These are phyloP conservation scores for Fusarium equiseti DNA, from an alignment of 2,329 filamentous ascomycete genomes.

Conservation along the genomic window DNA sequence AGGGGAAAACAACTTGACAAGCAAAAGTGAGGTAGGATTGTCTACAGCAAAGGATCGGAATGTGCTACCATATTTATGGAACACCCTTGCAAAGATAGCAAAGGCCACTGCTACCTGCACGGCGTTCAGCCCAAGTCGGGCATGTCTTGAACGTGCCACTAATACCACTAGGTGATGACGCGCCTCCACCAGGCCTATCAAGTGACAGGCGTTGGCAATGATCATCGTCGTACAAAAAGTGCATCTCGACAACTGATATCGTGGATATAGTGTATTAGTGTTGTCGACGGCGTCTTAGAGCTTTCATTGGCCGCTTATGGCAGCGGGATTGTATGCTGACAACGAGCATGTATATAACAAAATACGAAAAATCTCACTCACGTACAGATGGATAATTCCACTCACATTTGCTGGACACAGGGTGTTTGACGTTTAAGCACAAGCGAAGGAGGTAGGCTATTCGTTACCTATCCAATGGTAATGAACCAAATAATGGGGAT, in stretches of 20 bases:
- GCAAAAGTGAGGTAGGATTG: conserved; percentile 7
- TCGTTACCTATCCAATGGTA: not conserved
- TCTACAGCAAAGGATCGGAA: not conserved
- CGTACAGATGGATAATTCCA: not conserved
- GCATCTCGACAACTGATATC: not conserved
- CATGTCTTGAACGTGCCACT: conserved; percentile 13
- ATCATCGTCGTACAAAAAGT: not conserved
- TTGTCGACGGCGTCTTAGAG: not conserved
- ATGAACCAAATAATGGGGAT: not conserved
- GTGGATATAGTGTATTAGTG: not conserved
- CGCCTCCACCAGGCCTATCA: conserved; percentile 17
- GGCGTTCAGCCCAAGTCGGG: conserved; percentile 18
- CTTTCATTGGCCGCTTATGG: not conserved
- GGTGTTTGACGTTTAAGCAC: not conserved
- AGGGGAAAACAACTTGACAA: not conserved
- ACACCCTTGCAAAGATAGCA: conserved; percentile 15
- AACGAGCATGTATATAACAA: not conserved
- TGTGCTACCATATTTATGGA: conserved; percentile 25
- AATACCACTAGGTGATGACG: not conserved
- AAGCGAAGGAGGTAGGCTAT: not conserved
- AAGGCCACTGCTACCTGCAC: not conserved
- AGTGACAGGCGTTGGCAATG: conserved; percentile 7
- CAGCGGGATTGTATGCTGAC: not conserved
- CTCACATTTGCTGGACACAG: not conserved
- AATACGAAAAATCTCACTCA: not conserved